A percentile compares a stretch with the other conserved stretches of the same genome.
Conservation (phyloP, 495 filamentous ascomycete genomes). For the Talaromyces liani region DNA sequence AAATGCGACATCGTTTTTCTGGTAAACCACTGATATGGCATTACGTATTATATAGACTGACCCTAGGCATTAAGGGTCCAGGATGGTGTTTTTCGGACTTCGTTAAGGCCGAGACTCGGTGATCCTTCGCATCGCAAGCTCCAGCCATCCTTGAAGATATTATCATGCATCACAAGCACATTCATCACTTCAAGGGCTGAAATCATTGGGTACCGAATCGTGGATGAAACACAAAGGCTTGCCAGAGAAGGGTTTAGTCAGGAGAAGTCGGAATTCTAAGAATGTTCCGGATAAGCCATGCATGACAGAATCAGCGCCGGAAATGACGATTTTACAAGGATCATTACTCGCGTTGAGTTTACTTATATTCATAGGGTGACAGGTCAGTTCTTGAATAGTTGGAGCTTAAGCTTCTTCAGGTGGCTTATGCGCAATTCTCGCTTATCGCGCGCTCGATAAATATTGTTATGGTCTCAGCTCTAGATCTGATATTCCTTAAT, state of each 20-base stretch:
- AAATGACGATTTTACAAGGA: not conserved
- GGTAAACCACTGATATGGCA: not conserved
- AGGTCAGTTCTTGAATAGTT: not conserved
- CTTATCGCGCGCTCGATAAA: not conserved
- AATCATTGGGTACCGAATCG: not conserved
- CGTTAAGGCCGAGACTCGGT: not conserved
- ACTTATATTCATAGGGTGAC: not conserved
- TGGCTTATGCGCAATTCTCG: not conserved
- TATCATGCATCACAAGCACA: not conserved
- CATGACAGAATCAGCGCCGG: not conserved
- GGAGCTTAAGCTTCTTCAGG: not conserved
- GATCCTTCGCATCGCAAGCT: not conserved
- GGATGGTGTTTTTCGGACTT: not conserved
- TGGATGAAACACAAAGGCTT: not conserved
- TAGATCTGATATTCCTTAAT: not conserved
- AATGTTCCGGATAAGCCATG: not conserved
- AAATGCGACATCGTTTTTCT: not conserved
- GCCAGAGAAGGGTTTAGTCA: not conserved
- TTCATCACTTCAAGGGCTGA: not conserved
- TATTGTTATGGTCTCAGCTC: not conserved
- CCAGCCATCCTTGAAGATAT: not conserved
- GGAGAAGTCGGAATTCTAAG: not conserved
- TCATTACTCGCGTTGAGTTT: not conserved
- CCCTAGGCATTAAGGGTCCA: not conserved
- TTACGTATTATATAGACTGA: not conserved